These are phyloP conservation scores for Phaeotremella skinneri DNA, from an alignment of 768 basidiomycete species.

Conservation along the genomic window DNA sequence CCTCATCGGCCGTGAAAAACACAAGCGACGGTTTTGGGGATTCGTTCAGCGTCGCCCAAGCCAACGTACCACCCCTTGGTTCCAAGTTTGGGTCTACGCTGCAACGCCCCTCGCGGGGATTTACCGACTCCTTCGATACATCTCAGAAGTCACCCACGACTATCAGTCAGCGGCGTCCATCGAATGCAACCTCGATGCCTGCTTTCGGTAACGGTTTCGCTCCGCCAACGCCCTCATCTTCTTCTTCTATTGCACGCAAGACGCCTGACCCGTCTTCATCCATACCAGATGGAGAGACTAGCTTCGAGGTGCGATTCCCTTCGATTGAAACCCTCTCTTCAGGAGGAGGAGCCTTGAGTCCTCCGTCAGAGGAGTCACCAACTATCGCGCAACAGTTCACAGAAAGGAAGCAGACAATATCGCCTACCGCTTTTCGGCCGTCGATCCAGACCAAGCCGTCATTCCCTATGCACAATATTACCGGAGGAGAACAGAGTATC, in stretches of 20 bases:
- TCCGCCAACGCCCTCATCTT: background rate
- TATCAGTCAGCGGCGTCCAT: conserved; percentile 3
- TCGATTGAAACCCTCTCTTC: conserved; percentile 70
- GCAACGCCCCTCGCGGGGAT: conserved; percentile 19
- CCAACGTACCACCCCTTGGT: conserved; percentile 4
- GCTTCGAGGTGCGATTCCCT: conserved; percentile 72
- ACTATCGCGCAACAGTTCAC: background rate
- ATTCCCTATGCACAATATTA: conserved; percentile 43
- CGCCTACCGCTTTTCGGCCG: conserved; percentile 16
- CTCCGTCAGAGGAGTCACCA: conserved; percentile 4
- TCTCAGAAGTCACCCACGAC: background rate
- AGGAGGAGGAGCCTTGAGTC: conserved; percentile 17
- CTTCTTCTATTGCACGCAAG: conserved; percentile 3
- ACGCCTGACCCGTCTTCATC: conserved; percentile 26
- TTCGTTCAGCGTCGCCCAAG: conserved; percentile 22
- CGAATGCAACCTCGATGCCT: no score
- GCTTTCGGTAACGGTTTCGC: conserved; percentile 11
- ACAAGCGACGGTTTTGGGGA: conserved; percentile 34
- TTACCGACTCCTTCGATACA: conserved; percentile 28
- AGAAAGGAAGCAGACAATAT: conserved; percentile 19
- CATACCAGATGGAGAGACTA: conserved; percentile 27
- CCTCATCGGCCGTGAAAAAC: background rate
- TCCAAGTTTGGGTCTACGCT: conserved; percentile 11
- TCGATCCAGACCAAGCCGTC: conserved; percentile 18
- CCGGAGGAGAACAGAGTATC: conserved; percentile 32